These are phyloP conservation scores for Tripterygium wilfordii DNA, from an alignment of 177 flowering plant genomes.

Conservation along the genomic window DNA sequence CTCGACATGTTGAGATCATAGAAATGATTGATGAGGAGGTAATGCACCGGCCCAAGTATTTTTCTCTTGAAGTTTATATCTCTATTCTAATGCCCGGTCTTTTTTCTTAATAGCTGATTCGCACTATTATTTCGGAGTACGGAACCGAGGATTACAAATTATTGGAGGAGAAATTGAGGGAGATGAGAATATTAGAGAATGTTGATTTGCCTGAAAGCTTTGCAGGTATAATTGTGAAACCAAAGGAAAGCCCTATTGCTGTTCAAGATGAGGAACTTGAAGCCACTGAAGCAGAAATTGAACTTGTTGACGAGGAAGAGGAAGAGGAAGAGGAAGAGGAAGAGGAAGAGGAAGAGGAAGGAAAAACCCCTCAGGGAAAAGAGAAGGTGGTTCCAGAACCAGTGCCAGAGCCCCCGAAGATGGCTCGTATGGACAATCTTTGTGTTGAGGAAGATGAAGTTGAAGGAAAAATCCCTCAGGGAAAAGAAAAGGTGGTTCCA, in stretches of 20 bases:
- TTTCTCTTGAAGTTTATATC: too few relatives aligned
- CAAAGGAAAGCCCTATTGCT: constrained; percentile 26
- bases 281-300: constrained; percentile 20
- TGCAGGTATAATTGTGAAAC: constrained; percentile 37
- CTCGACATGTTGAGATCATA: constrained; percentile 92
- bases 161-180: constrained; percentile 54
- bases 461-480: constrained; percentile 21
- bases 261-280: constrained; percentile 20
- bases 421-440: constrained; percentile 94
- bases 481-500: constrained; percentile 21
- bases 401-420: constrained; percentile 45
- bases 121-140: constrained; percentile 59
- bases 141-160: constrained; percentile 61
- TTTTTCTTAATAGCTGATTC: constrained; percentile 38
- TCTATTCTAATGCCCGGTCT: too few relatives aligned
- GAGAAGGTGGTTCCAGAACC: constrained; percentile 29
- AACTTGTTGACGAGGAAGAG: constrained; percentile 5
- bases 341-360: constrained; percentile 16
- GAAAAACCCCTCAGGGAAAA: constrained; percentile 18
- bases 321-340: constrained; percentile 1
- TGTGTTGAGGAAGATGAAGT: constrained; percentile 59
- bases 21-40: constrained; percentile 94
- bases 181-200: constrained; percentile 86
- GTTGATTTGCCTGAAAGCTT: constrained; percentile 61
- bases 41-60: not conserved